These are phyloP conservation scores for Pleurotus giganteus DNA, from an alignment of 768 basidiomycete species.

Conservation along the genomic window DNA sequence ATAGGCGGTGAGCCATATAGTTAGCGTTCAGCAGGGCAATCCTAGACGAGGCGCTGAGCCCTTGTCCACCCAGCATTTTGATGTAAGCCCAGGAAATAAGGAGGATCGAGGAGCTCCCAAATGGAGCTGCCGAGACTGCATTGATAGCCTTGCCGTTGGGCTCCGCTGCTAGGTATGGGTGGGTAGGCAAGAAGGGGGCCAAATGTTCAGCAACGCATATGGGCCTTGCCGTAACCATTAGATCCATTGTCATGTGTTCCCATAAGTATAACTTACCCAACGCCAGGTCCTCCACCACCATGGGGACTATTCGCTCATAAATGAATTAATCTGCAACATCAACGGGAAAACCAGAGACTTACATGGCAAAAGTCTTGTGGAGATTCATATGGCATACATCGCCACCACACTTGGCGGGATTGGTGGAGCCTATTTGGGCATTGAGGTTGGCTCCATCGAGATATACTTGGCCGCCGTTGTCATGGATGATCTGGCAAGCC, in stretches of 20 bases:
- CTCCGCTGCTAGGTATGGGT: constrained; percentile 63
- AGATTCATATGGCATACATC: constrained; percentile 98
- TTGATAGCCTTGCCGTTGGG: constrained; percentile 53
- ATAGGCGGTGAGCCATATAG: constrained; percentile 91
- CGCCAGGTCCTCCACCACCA: constrained; percentile 95
- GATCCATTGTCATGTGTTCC: constrained; percentile 9
- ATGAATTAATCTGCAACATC: neutral
- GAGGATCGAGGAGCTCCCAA: constrained; percentile 91
- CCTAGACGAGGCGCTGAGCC: constrained; percentile 82
- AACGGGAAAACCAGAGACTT: constrained; percentile 22
- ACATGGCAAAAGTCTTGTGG: constrained; percentile 98
- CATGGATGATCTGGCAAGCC: constrained; percentile 92
- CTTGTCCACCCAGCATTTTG: constrained; percentile 97
- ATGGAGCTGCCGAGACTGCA: constrained; percentile 90
- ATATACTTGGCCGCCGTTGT: constrained; percentile 96
- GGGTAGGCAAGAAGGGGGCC: constrained; percentile 89
- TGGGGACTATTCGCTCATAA: constrained; percentile 64
- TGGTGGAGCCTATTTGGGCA: constrained; percentile 90
- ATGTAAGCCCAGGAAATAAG: constrained; percentile 99
- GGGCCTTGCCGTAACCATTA: constrained; percentile 44
- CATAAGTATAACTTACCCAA: constrained; percentile 55
- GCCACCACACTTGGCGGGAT: constrained; percentile 92
- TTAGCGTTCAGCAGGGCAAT: constrained; percentile 93
- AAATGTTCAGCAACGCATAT: constrained; percentile 95
- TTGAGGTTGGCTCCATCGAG: constrained; percentile 96